Evolutionary conservation across 2,329 filamentous ascomycete genomes (phyloP), one percentile per base, ranked within the genome.

Genomic region (Neonectria punicea): DNA sequence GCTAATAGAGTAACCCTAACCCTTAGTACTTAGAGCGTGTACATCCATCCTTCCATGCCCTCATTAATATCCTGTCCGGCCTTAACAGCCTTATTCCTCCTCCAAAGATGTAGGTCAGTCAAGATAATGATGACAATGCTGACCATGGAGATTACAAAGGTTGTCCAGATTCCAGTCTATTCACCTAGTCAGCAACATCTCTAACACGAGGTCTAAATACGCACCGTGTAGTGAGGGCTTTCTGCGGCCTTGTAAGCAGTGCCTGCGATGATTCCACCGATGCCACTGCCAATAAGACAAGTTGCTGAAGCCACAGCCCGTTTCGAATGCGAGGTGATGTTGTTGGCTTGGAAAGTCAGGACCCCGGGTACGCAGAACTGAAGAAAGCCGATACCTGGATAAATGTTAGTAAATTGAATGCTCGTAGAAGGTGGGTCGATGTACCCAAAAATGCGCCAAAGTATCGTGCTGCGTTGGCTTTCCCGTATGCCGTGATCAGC

Each of bases 311-410:
- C 53, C 10, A 65, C 57, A 25, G 39, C 47, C 10, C 62, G 53
- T 34, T 65, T 65, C 11, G 53, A 65, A n/a, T 65, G 62, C 9
- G 51, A 50, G 2, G 57, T 61, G 16, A 65, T 54, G 20, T 65
- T 61, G 22, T 65, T 65, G 18, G 57, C 62, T 47, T 65, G 62
- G 53, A 65, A 61, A 3, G 57, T 57, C 18, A 61, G 39, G 13
- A 57, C 43, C 4, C 57, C 62, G n/a, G 62, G 62, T 1, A 65
- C 62, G 14, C 61, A 64, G 8, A 59, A 59, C 4, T 64, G 50
- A 16, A 64, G 55, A 18, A 64, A 64, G 14, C 61, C 61, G 16
- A 60, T 28, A 11, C 61, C 55, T 57, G 16, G 4, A 14, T 3
- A 39, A 1, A 1, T n/a, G 18, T 53, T n/a, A 53, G 20, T 25